Percentiles rank a stretch among this genome's conserved stretches.
Evolutionary conservation across 2,329 filamentous ascomycete genomes (phyloP).

Genomic region (Curvularia eragrostidis): DNA sequence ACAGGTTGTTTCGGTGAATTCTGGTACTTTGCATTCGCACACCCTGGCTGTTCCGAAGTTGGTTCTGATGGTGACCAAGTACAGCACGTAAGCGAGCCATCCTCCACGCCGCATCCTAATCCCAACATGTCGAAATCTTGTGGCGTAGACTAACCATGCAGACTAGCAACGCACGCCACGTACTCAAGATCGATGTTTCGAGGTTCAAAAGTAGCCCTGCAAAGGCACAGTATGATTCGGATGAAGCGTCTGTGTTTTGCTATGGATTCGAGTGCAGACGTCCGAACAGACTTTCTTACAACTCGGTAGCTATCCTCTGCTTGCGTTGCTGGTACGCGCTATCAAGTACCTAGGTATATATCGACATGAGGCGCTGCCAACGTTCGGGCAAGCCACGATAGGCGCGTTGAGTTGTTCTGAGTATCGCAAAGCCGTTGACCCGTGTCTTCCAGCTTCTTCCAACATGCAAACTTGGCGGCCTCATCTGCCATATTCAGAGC

Average conservation of each 20-base stretch:
- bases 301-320: conserved; percentile 57
- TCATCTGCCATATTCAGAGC: conserved; percentile 32
- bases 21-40: neutral
- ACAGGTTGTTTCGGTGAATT: neutral
- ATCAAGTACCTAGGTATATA: conserved; percentile 67
- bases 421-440: conserved; percentile 44
- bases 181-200: conserved; percentile 36
- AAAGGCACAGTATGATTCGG: conserved; percentile 52
- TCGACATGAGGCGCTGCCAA: conserved; percentile 71
- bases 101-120: conserved; percentile 31
- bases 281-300: conserved; percentile 61
- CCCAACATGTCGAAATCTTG: conserved; percentile 28
- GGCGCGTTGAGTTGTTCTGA: conserved; percentile 41
- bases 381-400: conserved; percentile 45
- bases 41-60: conserved; percentile 5
- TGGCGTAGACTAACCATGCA: conserved; percentile 34
- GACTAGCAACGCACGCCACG: conserved; percentile 25
- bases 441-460: conserved; percentile 39
- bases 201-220: conserved; percentile 45
- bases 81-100: conserved; percentile 37
- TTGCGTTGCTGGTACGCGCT: conserved; percentile 62
- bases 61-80: conserved; percentile 15
- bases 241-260: conserved; percentile 65
- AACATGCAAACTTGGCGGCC: conserved; percentile 31
- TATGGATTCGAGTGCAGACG: conserved; percentile 74